Conservation (phyloP, 179 eudicot species). For the Beta corolliflora region DNA sequence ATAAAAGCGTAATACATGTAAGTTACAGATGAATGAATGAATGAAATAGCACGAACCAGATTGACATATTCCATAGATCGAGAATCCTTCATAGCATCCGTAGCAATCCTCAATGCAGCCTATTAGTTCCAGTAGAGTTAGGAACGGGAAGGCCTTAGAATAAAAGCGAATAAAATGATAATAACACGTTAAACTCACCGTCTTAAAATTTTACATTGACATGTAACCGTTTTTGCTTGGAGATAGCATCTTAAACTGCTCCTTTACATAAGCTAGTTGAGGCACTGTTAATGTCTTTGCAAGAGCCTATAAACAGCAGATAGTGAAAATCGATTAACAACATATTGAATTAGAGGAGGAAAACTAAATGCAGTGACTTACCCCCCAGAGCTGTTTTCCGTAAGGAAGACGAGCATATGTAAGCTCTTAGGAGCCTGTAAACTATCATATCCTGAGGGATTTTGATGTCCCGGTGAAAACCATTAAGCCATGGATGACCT, state of each 20-base stretch:
- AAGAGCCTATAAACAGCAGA: constrained; percentile 47
- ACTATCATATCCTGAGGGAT: constrained; percentile 68
- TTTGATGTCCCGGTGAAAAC: constrained; percentile 43
- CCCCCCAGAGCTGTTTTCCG: constrained; percentile 81
- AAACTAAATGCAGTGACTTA: constrained; percentile 28
- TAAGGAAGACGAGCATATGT: constrained; percentile 71
- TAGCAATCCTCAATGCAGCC: constrained; percentile 64
- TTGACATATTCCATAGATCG: constrained; percentile 64
- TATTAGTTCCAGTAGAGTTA: constrained; percentile 27
- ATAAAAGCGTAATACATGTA: background rate
- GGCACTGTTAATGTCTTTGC: constrained; percentile 70
- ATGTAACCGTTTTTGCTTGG: constrained; percentile 61
- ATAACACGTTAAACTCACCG: constrained; percentile 34
- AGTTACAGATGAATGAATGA: background rate
- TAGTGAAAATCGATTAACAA: constrained; percentile 7
- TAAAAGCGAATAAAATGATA: background rate
- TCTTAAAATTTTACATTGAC: constrained; percentile 57
- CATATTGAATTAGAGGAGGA: background rate
- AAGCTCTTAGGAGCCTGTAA: constrained; percentile 67
- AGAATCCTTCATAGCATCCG: constrained; percentile 74
- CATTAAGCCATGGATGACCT: constrained; percentile 90
- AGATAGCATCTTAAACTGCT: constrained; percentile 61
- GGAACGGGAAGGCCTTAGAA: background rate
- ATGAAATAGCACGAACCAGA: constrained; percentile 45
- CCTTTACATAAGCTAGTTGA: constrained; percentile 64